A percentile compares a stretch with the other conserved stretches of the same genome.
phyloP scores from a whole-genome alignment of 2,329 filamentous ascomycete genomes.

The Ophiobolus disseminans region DNA sequence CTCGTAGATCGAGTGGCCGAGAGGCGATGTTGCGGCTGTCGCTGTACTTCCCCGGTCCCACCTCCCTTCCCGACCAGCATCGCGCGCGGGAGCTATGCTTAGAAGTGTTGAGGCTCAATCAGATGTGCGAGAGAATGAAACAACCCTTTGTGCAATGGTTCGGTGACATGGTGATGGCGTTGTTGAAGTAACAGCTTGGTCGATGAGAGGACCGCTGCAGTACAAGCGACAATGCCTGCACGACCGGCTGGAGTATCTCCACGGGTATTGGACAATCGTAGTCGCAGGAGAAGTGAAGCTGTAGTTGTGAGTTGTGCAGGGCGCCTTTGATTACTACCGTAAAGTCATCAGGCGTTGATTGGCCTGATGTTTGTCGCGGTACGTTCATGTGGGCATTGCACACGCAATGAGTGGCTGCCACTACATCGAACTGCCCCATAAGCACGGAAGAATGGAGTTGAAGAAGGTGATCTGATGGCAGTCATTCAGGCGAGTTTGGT shows the following conservation, averaged over 20 bases:
- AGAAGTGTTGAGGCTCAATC: constrained; percentile 48
- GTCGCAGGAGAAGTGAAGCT: background rate
- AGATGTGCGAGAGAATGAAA: constrained; percentile 30
- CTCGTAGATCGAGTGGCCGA: constrained; percentile 36
- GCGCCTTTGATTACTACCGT: background rate
- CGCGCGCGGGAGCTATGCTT: constrained; percentile 50
- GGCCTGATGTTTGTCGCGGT: no score
- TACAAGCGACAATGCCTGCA: constrained; percentile 25
- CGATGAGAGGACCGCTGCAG: constrained; percentile 31
- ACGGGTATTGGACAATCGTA: constrained; percentile 8
- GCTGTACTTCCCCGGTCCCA: constrained; percentile 43
- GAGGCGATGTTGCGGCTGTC: constrained; percentile 36
- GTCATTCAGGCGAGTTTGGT: no score
- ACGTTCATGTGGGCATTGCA: no score
- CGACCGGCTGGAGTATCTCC: constrained; percentile 6
- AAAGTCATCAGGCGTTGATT: no score
- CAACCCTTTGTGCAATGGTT: constrained; percentile 13
- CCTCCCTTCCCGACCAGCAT: constrained; percentile 38
- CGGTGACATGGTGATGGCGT: constrained; percentile 25
- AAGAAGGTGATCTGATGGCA: no score
- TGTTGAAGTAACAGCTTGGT: constrained; percentile 29
- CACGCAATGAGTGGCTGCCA: no score
- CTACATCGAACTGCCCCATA: no score
- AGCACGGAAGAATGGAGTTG: no score
- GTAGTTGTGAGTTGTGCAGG: constrained; percentile 1